Evolutionary conservation across 148 eudicot genomes (phyloP).

Genomic region (Limonium bicolor): DNA sequence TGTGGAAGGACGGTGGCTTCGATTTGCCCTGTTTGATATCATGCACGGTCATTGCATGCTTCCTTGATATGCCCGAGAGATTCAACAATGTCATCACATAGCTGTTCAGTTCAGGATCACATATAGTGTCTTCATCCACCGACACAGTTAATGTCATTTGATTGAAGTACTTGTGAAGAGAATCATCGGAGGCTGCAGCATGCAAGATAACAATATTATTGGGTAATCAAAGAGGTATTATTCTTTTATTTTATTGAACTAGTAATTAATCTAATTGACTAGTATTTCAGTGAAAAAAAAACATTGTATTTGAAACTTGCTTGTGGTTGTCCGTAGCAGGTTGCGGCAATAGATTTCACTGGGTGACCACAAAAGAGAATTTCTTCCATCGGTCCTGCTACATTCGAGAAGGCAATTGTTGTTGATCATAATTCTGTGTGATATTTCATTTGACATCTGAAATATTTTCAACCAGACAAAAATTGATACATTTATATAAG

Average conservation of each 20-base stretch:
- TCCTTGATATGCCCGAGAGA: constrained; percentile 24
- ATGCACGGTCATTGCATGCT: constrained; percentile 8
- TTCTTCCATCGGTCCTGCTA: constrained; percentile 30
- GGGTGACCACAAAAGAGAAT: background rate
- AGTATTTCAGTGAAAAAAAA: background rate
- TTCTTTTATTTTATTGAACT: background rate
- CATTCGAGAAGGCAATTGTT: constrained; percentile 38
- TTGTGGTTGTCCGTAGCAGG: background rate
- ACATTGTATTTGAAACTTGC: background rate
- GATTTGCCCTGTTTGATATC: too few relatives aligned
- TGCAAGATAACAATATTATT: background rate
- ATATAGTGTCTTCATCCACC: constrained; percentile 16
- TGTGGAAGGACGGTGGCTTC: too few relatives aligned
- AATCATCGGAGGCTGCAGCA: background rate
- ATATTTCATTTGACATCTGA: too few relatives aligned
- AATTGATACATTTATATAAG: too few relatives aligned
- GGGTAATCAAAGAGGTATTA: background rate
- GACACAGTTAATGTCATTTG: constrained; percentile 33
- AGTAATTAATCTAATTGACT: background rate
- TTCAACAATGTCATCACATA: constrained; percentile 30
- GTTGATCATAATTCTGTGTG: background rate
- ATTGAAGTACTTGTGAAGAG: constrained; percentile 2
- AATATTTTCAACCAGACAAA: too few relatives aligned
- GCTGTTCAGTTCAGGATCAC: constrained; percentile 26
- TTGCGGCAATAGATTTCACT: background rate